Percentiles rank a stretch among this genome's conserved stretches.
Evolutionary conservation across 306 rosid species (phyloP).

Genomic region (Arachis hypogaea): DNA sequence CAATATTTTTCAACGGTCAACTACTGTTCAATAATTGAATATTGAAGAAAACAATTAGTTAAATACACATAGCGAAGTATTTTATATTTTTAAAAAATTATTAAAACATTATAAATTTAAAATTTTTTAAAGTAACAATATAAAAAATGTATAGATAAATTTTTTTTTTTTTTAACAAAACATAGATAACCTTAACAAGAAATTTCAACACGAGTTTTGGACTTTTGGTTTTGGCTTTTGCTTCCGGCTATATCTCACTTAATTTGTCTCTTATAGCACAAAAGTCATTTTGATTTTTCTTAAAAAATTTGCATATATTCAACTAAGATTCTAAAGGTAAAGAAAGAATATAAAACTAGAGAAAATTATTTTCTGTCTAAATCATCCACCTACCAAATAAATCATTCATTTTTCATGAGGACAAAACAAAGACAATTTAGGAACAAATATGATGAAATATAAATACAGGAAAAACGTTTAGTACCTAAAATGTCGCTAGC

Average conservation of each 20-base stretch:
- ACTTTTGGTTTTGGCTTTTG: background rate
- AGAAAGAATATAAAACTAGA: too few species aligned
- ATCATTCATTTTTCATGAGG: background rate
- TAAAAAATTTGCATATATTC: too few species aligned
- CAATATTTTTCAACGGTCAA: background rate
- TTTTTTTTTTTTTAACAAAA: too few species aligned
- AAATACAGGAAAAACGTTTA: background rate
- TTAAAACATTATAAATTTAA: too few species aligned
- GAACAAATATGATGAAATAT: too few species aligned
- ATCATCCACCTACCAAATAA: background rate
- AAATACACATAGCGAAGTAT: background rate
- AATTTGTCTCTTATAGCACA: too few species aligned
- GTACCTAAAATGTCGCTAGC: conserved; percentile 64
- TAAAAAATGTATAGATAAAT: too few species aligned
- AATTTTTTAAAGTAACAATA: too few species aligned
- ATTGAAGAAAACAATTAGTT: background rate
- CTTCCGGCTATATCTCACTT: background rate
- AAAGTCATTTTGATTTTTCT: too few species aligned
- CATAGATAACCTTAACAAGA: too few species aligned
- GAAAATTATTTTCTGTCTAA: background rate
- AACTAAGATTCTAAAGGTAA: background rate
- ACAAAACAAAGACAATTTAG: background rate
- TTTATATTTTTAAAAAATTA: too few species aligned
- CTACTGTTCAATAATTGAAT: background rate
- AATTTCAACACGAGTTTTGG: too few species aligned